These are phyloP conservation scores for Paramecium bursaria DNA, from an alignment of 73 alveolate species.

Conservation along the genomic window DNA sequence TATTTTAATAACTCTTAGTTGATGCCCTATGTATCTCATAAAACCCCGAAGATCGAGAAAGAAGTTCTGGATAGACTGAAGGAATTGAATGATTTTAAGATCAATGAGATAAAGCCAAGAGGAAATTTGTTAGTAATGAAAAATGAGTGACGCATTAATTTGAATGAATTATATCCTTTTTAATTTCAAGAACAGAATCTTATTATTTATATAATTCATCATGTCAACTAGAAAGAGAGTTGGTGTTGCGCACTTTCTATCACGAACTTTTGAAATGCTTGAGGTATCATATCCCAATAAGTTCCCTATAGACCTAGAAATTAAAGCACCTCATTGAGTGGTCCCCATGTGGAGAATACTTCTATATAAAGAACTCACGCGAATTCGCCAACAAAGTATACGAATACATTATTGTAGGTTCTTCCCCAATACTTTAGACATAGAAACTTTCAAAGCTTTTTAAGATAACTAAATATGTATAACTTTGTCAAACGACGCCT, in stretches of 20 bases:
- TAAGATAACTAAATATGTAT: constrained; percentile 31
- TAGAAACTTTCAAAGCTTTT: constrained; percentile 25
- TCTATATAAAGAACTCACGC: constrained; percentile 32
- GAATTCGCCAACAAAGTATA: constrained; percentile 44
- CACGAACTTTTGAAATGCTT: constrained; percentile 36
- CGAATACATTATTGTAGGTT: not conserved
- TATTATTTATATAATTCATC: not conserved
- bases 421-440: constrained; percentile 50
- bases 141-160: constrained; percentile 41
- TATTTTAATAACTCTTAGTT: not conserved
- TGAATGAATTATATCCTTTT: constrained; percentile 13
- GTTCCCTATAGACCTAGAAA: constrained; percentile 9
- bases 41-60: constrained; percentile 62
- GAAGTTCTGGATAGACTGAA: constrained; percentile 33
- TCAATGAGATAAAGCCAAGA: constrained; percentile 33
- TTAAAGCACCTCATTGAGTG: constrained; percentile 43
- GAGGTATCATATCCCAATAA: not conserved
- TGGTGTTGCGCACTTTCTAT: constrained; percentile 47
- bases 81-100: constrained; percentile 58
- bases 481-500: constrained; percentile 43
- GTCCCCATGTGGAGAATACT: constrained; percentile 48
- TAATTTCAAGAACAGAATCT: constrained; percentile 10
- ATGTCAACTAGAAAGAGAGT: constrained; percentile 39
- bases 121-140: not conserved
- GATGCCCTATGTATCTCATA: constrained; percentile 65